phyloP scores from a whole-genome alignment of 257 asterid genomes.

The Solanum pennellii region DNA sequence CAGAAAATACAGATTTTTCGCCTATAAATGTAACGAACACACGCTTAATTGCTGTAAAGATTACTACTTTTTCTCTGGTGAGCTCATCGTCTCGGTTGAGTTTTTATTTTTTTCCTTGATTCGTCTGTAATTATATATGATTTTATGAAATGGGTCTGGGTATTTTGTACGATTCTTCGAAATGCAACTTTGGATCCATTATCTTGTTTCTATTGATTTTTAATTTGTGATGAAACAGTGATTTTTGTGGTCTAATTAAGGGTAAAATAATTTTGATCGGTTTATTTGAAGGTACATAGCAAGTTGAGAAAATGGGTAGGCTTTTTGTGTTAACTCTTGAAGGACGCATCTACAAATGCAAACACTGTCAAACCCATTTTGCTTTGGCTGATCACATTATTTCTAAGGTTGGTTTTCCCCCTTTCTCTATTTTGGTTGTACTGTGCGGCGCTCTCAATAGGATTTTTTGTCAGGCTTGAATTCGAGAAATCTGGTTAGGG shows the following conservation, averaged over 20 bases:
- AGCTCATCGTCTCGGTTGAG: neutral
- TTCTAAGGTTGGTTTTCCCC: conserved; percentile 1
- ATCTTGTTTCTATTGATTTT: neutral
- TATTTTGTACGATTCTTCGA: neutral
- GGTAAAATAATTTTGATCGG: neutral
- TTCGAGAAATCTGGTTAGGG: neutral
- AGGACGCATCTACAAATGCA: conserved; percentile 1
- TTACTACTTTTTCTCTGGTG: neutral
- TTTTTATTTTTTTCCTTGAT: neutral
- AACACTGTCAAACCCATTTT: conserved; percentile 2
- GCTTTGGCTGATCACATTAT: conserved; percentile 1
- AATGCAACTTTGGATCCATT: neutral
- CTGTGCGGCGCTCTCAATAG: neutral
- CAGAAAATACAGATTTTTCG: neutral
- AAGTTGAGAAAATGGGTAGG: conserved; percentile 1
- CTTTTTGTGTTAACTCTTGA: conserved; percentile 2
- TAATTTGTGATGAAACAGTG: neutral
- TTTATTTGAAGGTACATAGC: neutral
- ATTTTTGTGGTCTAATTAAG: neutral
- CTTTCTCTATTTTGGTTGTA: neutral
- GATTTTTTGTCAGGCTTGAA: neutral
- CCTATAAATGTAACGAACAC: neutral
- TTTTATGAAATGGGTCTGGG: neutral
- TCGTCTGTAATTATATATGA: neutral
- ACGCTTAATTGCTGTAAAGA: neutral